These are phyloP conservation scores for Geopyxis carbonaria DNA, from an alignment of 495 filamentous ascomycete genomes.

Conservation along the genomic window DNA sequence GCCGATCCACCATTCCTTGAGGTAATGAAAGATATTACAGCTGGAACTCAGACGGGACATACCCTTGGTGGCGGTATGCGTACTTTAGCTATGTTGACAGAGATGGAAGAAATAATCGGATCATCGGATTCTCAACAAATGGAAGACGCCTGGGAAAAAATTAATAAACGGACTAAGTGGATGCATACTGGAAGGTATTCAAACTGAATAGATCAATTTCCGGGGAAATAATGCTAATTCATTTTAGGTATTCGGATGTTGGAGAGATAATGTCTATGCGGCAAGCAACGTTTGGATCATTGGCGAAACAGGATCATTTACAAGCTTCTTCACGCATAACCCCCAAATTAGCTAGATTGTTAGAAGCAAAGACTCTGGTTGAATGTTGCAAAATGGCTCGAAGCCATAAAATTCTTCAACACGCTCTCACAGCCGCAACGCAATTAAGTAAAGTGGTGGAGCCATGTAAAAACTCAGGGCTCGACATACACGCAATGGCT, in stretches of 20 bases:
- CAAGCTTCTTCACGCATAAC: conserved; percentile 30
- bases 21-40: conserved; percentile 41
- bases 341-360: conserved; percentile 41
- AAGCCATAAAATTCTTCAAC: conserved; percentile 62
- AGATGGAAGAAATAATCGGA: conserved; percentile 60
- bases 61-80: conserved; percentile 48
- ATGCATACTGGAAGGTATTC: conserved; percentile 57
- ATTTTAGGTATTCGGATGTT: conserved; percentile 56
- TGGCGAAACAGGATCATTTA: conserved; percentile 50
- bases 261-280: conserved; percentile 65
- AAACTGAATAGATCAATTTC: background rate
- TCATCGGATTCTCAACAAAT: conserved; percentile 41
- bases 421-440: conserved; percentile 67
- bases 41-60: conserved; percentile 38
- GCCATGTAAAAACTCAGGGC: conserved; percentile 45
- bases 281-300: conserved; percentile 63
- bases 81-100: conserved; percentile 59
- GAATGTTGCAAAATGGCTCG: conserved; percentile 56
- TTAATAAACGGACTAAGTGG: conserved; percentile 52
- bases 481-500: conserved; percentile 58
- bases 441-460: conserved; percentile 56
- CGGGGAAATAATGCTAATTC: conserved; percentile 11
- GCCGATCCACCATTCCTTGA: conserved; percentile 48
- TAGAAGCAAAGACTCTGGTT: conserved; percentile 58
- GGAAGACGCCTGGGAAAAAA: conserved; percentile 40